phyloP scores from a whole-genome alignment of 1,284 basidiomycete species.

The Sphagnurus paluster region DNA sequence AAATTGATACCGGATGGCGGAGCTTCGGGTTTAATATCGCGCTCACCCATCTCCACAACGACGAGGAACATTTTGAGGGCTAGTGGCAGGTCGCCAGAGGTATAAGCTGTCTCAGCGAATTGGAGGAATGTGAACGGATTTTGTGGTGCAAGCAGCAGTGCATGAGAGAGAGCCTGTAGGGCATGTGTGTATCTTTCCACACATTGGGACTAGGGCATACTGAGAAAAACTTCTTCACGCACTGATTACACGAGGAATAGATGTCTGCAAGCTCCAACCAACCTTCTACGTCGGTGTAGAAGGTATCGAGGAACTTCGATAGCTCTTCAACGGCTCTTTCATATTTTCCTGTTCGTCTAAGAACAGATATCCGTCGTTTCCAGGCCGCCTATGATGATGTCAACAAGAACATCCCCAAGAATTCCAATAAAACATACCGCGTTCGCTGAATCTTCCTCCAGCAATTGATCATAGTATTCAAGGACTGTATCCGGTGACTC shows the following conservation, averaged over 20 bases:
- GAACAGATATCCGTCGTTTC: conserved; percentile 82
- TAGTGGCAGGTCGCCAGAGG: conserved; percentile 70
- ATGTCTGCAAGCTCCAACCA: conserved; percentile 95
- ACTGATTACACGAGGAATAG: conserved; percentile 82
- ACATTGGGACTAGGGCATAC: neutral
- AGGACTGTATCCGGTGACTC: conserved; percentile 65
- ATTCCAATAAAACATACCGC: conserved; percentile 50
- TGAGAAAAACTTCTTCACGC: conserved; percentile 26
- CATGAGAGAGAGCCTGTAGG: conserved; percentile 78
- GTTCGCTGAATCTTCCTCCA: conserved; percentile 75
- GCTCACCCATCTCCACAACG: conserved; percentile 81
- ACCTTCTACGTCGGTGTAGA: conserved; percentile 89
- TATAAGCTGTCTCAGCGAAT: conserved; percentile 87
- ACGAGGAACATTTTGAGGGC: conserved; percentile 84
- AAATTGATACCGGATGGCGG: conserved; percentile 59
- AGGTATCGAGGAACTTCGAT: conserved; percentile 83
- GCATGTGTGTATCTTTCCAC: conserved; percentile 60
- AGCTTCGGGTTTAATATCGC: conserved; percentile 49
- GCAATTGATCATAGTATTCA: conserved; percentile 65
- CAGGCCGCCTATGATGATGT: conserved; percentile 61
- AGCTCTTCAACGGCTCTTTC: conserved; percentile 77
- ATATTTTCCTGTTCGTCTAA: conserved; percentile 58
- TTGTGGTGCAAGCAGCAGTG: conserved; percentile 79
- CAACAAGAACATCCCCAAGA: neutral
- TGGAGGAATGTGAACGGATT: conserved; percentile 84